These are phyloP conservation scores for Pulveroboletus ravenelii DNA, from an alignment of 768 basidiomycete species.

Conservation along the genomic window DNA sequence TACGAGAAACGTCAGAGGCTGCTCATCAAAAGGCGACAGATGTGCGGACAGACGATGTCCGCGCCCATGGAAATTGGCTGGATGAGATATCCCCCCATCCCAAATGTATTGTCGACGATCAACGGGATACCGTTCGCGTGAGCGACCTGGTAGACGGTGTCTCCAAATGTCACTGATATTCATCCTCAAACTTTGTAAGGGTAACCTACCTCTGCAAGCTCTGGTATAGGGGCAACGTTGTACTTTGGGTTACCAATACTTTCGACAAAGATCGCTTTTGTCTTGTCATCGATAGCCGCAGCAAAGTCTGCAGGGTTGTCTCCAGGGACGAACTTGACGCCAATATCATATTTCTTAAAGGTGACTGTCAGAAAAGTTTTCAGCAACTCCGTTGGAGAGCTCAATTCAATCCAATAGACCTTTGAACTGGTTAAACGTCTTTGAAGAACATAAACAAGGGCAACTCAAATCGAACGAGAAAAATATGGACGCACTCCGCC, in stretches of 20 bases:
- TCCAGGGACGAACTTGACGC: slow-evolving; percentile 47
- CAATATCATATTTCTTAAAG: slow-evolving; percentile 13
- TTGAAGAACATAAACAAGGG: neutral
- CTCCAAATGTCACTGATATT: neutral
- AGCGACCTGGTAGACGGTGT: slow-evolving; percentile 44
- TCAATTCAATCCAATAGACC: neutral
- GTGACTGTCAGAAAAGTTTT: slow-evolving; percentile 6
- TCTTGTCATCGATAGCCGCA: slow-evolving; percentile 69
- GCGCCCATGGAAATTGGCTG: slow-evolving; percentile 71
- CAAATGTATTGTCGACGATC: slow-evolving; percentile 79
- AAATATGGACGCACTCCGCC: slow-evolving; percentile 11
- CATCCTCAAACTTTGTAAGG: neutral
- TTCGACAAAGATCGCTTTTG: slow-evolving; percentile 73
- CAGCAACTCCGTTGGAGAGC: neutral
- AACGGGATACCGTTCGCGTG: slow-evolving; percentile 69
- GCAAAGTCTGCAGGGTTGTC: slow-evolving; percentile 54
- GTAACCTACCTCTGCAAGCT: slow-evolving; percentile 53
- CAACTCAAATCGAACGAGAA: neutral
- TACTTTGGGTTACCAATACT: slow-evolving; percentile 79
- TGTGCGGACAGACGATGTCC: slow-evolving; percentile 59
- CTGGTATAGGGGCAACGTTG: slow-evolving; percentile 60
- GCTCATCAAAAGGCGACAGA: too few species aligned
- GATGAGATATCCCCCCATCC: slow-evolving; percentile 65
- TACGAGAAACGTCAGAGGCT: neutral
- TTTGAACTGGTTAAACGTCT: slow-evolving; percentile 22